These are phyloP conservation scores for Phytophthora cactorum DNA, from an alignment of 352 stramenopile species.

Conservation along the genomic window DNA sequence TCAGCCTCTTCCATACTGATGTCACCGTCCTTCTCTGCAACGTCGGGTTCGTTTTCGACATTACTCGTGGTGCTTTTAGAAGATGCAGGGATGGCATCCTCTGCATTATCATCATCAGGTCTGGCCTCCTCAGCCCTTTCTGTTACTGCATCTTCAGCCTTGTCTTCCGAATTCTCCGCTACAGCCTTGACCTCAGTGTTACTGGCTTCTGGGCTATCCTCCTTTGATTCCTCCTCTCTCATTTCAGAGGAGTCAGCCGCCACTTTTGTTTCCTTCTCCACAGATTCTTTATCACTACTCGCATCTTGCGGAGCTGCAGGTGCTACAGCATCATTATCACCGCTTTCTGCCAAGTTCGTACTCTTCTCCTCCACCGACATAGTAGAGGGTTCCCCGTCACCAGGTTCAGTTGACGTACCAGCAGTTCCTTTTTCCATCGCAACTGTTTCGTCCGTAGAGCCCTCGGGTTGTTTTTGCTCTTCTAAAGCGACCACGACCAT, in stretches of 20 bases:
- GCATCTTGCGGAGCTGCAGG: neutral
- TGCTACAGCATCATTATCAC: neutral
- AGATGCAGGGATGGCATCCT: slow-evolving; percentile 8
- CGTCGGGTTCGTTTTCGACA: slow-evolving; percentile 17
- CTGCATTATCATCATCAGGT: slow-evolving; percentile 11
- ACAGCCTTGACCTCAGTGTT: slow-evolving; percentile 1
- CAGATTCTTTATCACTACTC: slow-evolving; percentile 3
- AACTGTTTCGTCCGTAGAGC: neutral
- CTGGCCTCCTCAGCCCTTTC: slow-evolving; percentile 9
- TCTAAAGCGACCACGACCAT: slow-evolving; percentile 22
- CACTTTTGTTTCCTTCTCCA: slow-evolving; percentile 6
- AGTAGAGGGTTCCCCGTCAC: slow-evolving; percentile 2
- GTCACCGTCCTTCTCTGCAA: slow-evolving; percentile 18
- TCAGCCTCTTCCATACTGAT: slow-evolving; percentile 24
- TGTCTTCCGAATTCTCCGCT: neutral
- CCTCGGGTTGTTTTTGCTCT: slow-evolving; percentile 8
- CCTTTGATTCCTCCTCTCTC: slow-evolving; percentile 7
- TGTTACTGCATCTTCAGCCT: neutral
- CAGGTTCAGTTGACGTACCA: slow-evolving; percentile 7
- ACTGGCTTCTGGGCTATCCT: neutral
- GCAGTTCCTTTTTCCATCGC: slow-evolving; percentile 1
- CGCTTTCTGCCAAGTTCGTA: neutral
- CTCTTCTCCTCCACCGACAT: neutral
- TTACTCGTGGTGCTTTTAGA: slow-evolving; percentile 14
- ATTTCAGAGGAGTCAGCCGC: neutral